Base-by-base conservation (phyloP, 176 grass and related monocot species). In the Leersia perrieri region DNA sequence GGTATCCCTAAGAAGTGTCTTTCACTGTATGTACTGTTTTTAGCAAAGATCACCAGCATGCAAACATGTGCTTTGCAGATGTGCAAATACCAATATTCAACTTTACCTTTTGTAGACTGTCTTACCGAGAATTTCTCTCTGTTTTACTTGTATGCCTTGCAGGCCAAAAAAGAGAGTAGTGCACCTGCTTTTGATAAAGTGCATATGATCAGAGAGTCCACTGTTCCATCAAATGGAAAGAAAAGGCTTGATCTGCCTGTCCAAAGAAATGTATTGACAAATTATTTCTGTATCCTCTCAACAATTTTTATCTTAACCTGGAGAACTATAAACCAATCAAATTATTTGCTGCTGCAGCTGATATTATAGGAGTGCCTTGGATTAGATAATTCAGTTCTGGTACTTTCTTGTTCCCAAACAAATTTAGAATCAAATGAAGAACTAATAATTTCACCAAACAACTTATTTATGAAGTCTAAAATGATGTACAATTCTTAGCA, bases 261-360 rank as follows among this genome's bases (percentile, higher is more conserved):
- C 63, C 95, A 98, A 80, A 90, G 90, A 87, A 98, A 98, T 73
- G 66, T 98, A 27, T 81, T 98, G 82, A 98, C 92, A 70, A 98
- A 98, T 85, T 97, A 97, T 73, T 98, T 98, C 63, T 98, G 95
- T 98, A 98, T 98, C 95, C 95, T 87, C 38, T 85, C 66, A 89
- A 82, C 7, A 75, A 49, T 57, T 58, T 73, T 47, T 28, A 73
- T 72, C 78, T 64, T 75, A 42, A 11, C 7, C n/a, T 3, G 7
- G 18, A 70, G 45, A 68, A 81, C 2, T 61, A 84, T 4, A 18
- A 8, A 61, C 75, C 3, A 63, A 72, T 76, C 32, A 80, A 80
- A 65, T 14, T 78, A 66, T 60, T 68, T 79, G 15, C 12, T 81
- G 57, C 72, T 71, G 44, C 18, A 51, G 18, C 73, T 45, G 49